Evolutionary conservation across 2,329 filamentous ascomycete species (phyloP).

Genomic region (Sclerotinia glacialis): DNA sequence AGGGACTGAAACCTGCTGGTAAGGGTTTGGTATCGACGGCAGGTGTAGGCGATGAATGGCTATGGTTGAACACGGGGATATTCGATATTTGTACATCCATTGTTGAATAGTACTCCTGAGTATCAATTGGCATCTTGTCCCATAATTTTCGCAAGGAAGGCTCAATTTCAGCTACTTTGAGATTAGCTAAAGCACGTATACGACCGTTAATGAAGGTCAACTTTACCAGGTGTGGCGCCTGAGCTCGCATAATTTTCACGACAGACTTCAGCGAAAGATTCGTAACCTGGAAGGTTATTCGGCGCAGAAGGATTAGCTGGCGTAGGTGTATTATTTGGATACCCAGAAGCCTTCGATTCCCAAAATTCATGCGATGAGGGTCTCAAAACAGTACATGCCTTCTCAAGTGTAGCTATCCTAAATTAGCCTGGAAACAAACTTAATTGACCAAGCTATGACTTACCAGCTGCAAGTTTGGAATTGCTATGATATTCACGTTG

Average conservation of each 20-base stretch:
- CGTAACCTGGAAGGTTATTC: background rate
- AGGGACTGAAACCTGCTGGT: background rate
- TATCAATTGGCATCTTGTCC: background rate
- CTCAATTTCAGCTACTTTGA: slow-evolving; percentile 11
- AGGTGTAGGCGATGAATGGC: background rate
- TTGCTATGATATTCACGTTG: background rate
- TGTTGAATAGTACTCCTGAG: background rate
- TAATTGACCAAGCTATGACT: background rate
- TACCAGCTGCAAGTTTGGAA: background rate
- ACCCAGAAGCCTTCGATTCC: background rate
- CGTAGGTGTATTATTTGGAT: background rate
- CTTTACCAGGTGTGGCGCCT: background rate
- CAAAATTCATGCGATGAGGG: background rate
- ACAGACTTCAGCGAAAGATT: background rate
- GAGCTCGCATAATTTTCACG: background rate
- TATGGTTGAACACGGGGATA: background rate
- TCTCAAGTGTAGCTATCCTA: background rate
- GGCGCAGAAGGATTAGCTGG: background rate
- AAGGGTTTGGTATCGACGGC: background rate
- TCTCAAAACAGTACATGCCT: background rate
- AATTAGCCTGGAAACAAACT: background rate
- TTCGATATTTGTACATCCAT: background rate
- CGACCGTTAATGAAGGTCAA: background rate
- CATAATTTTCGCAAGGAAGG: background rate
- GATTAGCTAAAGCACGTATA: background rate